Percentiles rank a stretch among this genome's conserved stretches.
These are phyloP conservation scores for Grosmannia clavigera DNA, from an alignment of 2,329 filamentous ascomycete species.

Conservation along the genomic window DNA sequence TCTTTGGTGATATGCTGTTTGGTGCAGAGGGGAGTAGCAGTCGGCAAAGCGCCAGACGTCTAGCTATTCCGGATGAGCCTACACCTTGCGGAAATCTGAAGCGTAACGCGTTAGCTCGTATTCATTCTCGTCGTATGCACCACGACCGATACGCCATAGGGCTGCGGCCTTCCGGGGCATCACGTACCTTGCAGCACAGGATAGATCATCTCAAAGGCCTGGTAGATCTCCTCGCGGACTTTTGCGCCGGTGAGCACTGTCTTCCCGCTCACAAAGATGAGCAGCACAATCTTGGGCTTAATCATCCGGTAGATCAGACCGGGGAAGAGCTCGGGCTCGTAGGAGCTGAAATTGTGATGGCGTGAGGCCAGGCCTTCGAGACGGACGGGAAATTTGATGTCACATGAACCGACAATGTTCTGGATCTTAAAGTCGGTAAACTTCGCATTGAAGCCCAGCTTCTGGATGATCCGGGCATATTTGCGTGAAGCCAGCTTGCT, in stretches of 20 bases:
- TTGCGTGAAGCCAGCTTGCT: slow-evolving; percentile 94
- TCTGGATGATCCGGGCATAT: slow-evolving; percentile 98
- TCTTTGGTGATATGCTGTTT: not conserved
- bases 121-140: too few species aligned
- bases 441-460: slow-evolving; percentile 98
- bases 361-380: slow-evolving; percentile 89
- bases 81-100: slow-evolving; percentile 47
- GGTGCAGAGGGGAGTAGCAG: not conserved
- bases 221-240: slow-evolving; percentile 95
- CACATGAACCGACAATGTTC: slow-evolving; percentile 97
- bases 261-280: slow-evolving; percentile 97
- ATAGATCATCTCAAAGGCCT: slow-evolving; percentile 95
- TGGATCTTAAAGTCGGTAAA: slow-evolving; percentile 99
- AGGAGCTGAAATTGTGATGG: slow-evolving; percentile 99
- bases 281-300: slow-evolving; percentile 95
- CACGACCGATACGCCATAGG: not conserved
- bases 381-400: slow-evolving; percentile 98
- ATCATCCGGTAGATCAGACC: slow-evolving; percentile 99
- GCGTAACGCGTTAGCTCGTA: slow-evolving; percentile 1
- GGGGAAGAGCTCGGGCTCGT: slow-evolving; percentile 96
- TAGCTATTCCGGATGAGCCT: slow-evolving; percentile 8
- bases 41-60: not conserved
- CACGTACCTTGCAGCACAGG: slow-evolving; percentile 75
- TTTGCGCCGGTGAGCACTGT: slow-evolving; percentile 97
- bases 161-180: slow-evolving; percentile 8